These are phyloP conservation scores for Neurospora hispaniola DNA, from an alignment of 495 filamentous ascomycete genomes.

Conservation along the genomic window DNA sequence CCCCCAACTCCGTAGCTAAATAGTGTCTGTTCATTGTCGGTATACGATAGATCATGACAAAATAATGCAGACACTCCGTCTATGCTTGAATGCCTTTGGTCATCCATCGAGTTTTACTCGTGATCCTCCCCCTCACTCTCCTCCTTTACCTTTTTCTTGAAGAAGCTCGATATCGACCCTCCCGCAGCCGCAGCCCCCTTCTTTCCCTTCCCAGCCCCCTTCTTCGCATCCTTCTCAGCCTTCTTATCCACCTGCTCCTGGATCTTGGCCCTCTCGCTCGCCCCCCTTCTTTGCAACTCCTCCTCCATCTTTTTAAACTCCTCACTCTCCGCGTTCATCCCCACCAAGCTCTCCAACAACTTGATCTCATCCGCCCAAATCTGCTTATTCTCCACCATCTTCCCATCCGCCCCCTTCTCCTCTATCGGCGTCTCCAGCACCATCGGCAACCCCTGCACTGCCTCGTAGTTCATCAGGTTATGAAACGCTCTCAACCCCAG, in stretches of 20 bases:
- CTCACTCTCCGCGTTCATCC: slow-evolving; percentile 58
- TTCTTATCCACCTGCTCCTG: slow-evolving; percentile 63
- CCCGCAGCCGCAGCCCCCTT: not conserved
- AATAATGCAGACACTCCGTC: not conserved
- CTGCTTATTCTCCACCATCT: slow-evolving; percentile 55
- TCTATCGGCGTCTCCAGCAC: slow-evolving; percentile 92
- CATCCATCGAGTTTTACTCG: not conserved
- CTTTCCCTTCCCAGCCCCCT: slow-evolving; percentile 23
- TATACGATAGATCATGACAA: not conserved
- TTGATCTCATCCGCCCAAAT: slow-evolving; percentile 85
- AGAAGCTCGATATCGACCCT: not conserved
- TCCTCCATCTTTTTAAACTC: slow-evolving; percentile 46
- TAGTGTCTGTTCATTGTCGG: not conserved
- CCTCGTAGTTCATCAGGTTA: slow-evolving; percentile 73
- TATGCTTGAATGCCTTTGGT: not conserved
- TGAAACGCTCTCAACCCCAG: slow-evolving; percentile 83
- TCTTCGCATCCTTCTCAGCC: slow-evolving; percentile 40
- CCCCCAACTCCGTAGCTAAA: not conserved
- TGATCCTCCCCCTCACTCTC: slow-evolving; percentile 22
- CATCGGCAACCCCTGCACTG: slow-evolving; percentile 75
- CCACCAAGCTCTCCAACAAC: slow-evolving; percentile 78
- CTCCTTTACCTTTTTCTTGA: slow-evolving; percentile 27
- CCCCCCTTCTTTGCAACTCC: slow-evolving; percentile 61
- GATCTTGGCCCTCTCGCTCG: slow-evolving; percentile 57
- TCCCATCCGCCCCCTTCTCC: slow-evolving; percentile 42